Evolutionary conservation across 2,329 filamentous ascomycete species (phyloP), one percentile per base, ranked within the genome.

Genomic region (Penicillium hordei): DNA sequence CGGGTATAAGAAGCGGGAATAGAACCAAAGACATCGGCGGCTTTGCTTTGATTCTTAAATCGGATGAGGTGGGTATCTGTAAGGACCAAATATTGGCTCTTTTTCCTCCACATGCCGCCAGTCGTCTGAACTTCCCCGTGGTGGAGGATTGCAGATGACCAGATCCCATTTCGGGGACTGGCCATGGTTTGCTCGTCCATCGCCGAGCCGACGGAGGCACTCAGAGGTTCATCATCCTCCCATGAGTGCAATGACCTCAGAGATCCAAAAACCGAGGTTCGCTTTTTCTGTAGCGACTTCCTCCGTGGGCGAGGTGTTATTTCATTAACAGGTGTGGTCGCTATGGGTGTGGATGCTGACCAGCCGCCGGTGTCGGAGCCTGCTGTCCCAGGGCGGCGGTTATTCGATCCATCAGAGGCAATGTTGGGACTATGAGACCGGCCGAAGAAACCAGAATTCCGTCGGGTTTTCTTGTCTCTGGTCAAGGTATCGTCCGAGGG

Each of bases 41-140:
- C 88, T 70, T 87, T 87, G 44, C 79, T 75, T 64, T 89, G 85
- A 66, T 78, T 88, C 72, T 89, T 89, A 77, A 88, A 89, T 13
- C 87, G 82, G 54, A 89, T 75, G 55, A 90, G 75, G 70, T 89
- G 85, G 6, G 82, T 83, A 62, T 89, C 87, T 7, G 87, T 90
- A 62, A 90, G 76, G 15, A 90, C 88, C 54, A 90, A 76, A 66
- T 88, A 90, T 70, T 90, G 87, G 72, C 83, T 87, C 76, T 87
- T 89, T 75, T 89, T 89, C 70, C 87, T 80, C 74, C 89, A 88
- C 80, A 90, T 84, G 59, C 84, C 83, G 55, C 83, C 86, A 48
- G 85, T 86, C 13, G 85, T 89, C 72, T 90, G 87, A 17, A 89
- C 84, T 68, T 89, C 87, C 38, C 87, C 88, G 75, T 89, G 84